phyloP scores from a whole-genome alignment of 176 grass and related monocot species.

The Puccinellia tenuiflora region DNA sequence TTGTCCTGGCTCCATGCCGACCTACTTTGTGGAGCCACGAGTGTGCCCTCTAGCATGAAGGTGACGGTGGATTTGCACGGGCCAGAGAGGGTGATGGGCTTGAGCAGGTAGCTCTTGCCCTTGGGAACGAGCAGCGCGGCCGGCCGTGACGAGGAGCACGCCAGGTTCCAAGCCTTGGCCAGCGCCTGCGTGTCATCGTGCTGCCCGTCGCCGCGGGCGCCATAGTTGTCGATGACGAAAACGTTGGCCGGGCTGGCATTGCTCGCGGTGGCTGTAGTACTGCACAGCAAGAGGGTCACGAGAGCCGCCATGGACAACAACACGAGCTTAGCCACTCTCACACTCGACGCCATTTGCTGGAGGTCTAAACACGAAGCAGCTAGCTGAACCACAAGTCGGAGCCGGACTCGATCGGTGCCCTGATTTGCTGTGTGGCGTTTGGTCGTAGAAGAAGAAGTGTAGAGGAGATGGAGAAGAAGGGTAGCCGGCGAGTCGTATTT shows the following conservation, averaged over 20 bases:
- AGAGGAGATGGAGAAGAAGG: neutral
- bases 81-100: constrained; percentile 41
- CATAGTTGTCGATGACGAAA: constrained; percentile 49
- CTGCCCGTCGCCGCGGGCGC: constrained; percentile 42
- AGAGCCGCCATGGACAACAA: neutral
- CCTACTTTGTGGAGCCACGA: constrained; percentile 42
- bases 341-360: neutral
- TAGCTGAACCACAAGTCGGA: neutral
- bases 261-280: neutral
- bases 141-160: constrained; percentile 43
- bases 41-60: constrained; percentile 42
- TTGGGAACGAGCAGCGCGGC: constrained; percentile 47
- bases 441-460: neutral
- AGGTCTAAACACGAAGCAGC: neutral
- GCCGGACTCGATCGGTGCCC: neutral
- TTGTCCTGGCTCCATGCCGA: constrained; percentile 36
- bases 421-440: neutral
- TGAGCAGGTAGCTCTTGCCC: constrained; percentile 49
- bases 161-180: constrained; percentile 39
- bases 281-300: neutral
- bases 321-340: neutral
- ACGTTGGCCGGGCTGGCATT: neutral
- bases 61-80: constrained; percentile 52
- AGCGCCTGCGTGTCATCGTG: constrained; percentile 58
- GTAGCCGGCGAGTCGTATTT: neutral